These are phyloP conservation scores for Syzygium syzygioides DNA, from an alignment of 441 rosid species.

Conservation along the genomic window DNA sequence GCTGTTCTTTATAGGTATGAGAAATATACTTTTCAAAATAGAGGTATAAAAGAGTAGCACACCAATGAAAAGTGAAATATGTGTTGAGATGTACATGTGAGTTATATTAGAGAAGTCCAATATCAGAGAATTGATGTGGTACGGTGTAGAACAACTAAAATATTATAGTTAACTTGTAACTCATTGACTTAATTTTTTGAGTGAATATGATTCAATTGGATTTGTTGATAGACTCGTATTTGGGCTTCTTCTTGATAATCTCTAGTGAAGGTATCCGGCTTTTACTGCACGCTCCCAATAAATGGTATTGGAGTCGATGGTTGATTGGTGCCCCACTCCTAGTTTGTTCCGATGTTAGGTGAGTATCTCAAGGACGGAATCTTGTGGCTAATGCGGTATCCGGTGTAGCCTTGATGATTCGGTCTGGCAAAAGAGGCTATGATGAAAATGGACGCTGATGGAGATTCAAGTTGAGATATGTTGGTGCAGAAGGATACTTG, in stretches of 20 bases:
- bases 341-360: not conserved
- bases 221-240: not conserved
- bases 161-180: not conserved
- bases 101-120: too few relatives aligned
- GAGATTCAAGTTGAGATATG: not conserved
- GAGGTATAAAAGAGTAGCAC: not conserved
- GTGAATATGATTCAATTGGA: not conserved
- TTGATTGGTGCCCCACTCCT: not conserved
- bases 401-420: not conserved
- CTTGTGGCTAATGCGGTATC: rapidly evolving
- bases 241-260: not conserved
- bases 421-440: rapidly evolving
- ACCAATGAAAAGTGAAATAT: not conserved
- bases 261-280: not conserved
- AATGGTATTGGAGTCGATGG: not conserved
- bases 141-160: not conserved
- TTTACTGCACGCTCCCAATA: not conserved
- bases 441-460: not conserved
- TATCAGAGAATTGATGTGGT: not conserved
- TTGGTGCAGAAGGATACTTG: not conserved
- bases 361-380: not conserved
- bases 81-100: not conserved
- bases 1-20: not conserved
- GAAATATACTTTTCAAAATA: not conserved
- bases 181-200: not conserved